Base-by-base conservation (phyloP, 768 basidiomycete species). In the Mycena sanguinolenta region DNA sequence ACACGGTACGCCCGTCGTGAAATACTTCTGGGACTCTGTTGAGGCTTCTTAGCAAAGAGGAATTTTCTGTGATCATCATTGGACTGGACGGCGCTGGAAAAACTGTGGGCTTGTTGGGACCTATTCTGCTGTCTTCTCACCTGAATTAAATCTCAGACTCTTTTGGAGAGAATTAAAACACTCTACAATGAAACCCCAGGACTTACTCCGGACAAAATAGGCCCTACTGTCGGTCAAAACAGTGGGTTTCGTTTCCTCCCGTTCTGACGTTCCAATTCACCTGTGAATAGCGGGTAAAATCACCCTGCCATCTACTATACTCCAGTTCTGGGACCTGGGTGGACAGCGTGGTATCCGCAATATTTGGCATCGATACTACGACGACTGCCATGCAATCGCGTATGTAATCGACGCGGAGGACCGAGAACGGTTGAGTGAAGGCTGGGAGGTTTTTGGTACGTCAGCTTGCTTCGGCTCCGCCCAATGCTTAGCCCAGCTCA, bases 371-470 rank as follows among this genome's bases (percentile, higher is more conserved):
- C 86, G 89, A 65, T 99, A 99, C 81, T 98, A 97, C 79, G 93
- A 95, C 64, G 96, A 98, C 78, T 98, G 96, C 73, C 97, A 99
- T 79, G 97, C 97, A 10, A 95, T 99, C 53, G 95, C 94, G 46
- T 99, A 95, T 75, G 93, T 99, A 60, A 90, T 99, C 61, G 98
- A 99, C 79, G 95, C 96, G 12, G 89, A 93, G 72, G 97, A 99
- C 84, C 84, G 91, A 38, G 95, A 95, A 75, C 84, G 97, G 44
- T 84, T 99, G 30, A 89, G 91, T 57, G 98, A 99, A 84, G 95
- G 95, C 19, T 99, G 97, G 97, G 94, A 95, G 72, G 97, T 96
- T 10, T 99, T 99, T 75, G 96, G 97, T 98, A 80, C 66, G 94
- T 81, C 30, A 27, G 27, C 59, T 44, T 46, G 53, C 23, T 58